Evolutionary conservation across 805 yeast genomes (phyloP).

Genomic region (Lipomyces sp.): DNA sequence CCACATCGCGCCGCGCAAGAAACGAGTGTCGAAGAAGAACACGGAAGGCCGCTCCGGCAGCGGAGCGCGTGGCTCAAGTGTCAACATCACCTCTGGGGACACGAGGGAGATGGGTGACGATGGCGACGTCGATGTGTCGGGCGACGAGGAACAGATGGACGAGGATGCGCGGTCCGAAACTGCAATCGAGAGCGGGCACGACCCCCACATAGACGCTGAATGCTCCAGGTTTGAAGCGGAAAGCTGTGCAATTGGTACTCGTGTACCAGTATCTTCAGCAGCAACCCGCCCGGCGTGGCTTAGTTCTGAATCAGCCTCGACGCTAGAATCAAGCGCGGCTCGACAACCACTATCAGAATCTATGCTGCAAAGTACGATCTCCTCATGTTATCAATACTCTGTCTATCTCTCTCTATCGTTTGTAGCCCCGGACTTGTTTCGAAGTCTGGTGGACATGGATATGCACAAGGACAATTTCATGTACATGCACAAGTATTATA

Average conservation of each 20-base stretch:
- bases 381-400: slow-evolving; percentile 10
- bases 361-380: slow-evolving; percentile 14
- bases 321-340: background rate
- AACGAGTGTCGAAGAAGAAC: slow-evolving; percentile 16
- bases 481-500: background rate
- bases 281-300: background rate
- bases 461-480: background rate
- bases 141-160: background rate
- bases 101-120: background rate
- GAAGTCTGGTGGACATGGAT: slow-evolving; percentile 7
- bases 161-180: background rate
- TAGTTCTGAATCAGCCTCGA: background rate
- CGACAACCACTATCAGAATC: background rate
- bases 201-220: background rate
- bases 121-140: background rate
- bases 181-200: background rate
- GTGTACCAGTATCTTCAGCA: too few species aligned
- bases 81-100: background rate
- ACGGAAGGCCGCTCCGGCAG: background rate
- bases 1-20: slow-evolving; percentile 24
- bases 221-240: background rate
- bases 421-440: slow-evolving; percentile 14
- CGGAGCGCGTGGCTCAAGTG: background rate
- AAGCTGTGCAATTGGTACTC: too few species aligned
- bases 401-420: slow-evolving; percentile 18